Evolutionary conservation across 2,329 filamentous ascomycete genomes (phyloP), one percentile per base, ranked within the genome.

Genomic region (Fusarium penzigii): DNA sequence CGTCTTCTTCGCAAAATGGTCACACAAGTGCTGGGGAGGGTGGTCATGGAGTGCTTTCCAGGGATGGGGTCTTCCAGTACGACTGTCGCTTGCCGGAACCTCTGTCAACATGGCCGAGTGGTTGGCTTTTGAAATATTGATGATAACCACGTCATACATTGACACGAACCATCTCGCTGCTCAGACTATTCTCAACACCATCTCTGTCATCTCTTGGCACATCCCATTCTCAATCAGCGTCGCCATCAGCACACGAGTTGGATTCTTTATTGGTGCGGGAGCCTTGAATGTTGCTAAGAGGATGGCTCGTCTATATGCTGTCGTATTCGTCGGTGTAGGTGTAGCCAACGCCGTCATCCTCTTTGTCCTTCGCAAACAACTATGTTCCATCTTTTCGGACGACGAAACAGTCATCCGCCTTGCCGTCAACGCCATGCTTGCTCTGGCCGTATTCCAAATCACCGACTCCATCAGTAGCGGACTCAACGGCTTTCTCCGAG

Each of bases 81-180:
- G 63, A 5, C 59, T 77, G 11, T 75, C 74, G 10, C 52, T 67
- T 4, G 72, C 75, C 2, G 74, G 75, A 0, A 68, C 70, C 5
- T 64, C 68, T 5, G 71, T 77, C 16, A 73, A 70, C 17, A 46
- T 77, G 12, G 74, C 71, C 3, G 74, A 77, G 61, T 76, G 74
- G 73, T 65, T 67, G 11, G 73, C 74, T 3, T 74, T 72, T 44
- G 74, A 77, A 62, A 67, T 78, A 16, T 57, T 78, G 11, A 76
- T 73, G 1, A 67, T 78, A 7, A 74, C 74, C 61, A 74, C 76
- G 1, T 75, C 73, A 6, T 76, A 77, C 56, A 63, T 78, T 36
- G 70, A 71, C 58, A 76, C 74, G 1, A 65, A 67, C 6, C 70
- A 76, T 44, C 67, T 76, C 2, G 74, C 74, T 3, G 72, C 74